phyloP scores from a whole-genome alignment of 305 asterid species.

The Fraxinus velutina region DNA sequence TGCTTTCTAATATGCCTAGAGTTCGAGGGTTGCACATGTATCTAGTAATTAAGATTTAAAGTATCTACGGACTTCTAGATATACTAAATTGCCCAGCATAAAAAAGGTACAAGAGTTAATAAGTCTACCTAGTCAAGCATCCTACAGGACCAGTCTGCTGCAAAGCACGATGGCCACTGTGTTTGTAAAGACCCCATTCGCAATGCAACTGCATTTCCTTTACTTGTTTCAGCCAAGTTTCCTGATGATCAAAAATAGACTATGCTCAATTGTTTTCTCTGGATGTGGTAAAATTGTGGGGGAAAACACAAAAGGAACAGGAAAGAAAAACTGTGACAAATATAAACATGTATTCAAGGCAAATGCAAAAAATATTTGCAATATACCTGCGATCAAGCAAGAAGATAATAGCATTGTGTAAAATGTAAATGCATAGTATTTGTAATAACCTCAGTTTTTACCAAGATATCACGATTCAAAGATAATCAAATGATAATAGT shows the following conservation, averaged over 20 bases:
- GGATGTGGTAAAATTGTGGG: not conserved
- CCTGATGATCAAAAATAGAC: constrained; percentile 30
- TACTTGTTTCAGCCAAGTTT: constrained; percentile 46
- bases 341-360: not conserved
- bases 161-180: constrained; percentile 15
- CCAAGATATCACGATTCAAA: not conserved
- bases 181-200: constrained; percentile 40
- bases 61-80: not conserved
- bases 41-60: not conserved
- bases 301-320: not conserved
- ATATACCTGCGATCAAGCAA: not conserved
- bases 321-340: not conserved
- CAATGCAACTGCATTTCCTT: constrained; percentile 53
- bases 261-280: not conserved
- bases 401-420: not conserved
- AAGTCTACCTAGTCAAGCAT: not conserved
- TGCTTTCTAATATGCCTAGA: not conserved
- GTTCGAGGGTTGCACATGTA: not conserved
- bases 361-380: not conserved
- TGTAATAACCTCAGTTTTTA: not conserved
- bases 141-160: constrained; percentile 28
- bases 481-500: not conserved
- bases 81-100: not conserved
- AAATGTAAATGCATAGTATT: not conserved
- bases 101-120: not conserved